Conservation (phyloP, 2,329 filamentous ascomycete species). For the Colletotrichum lentis region DNA sequence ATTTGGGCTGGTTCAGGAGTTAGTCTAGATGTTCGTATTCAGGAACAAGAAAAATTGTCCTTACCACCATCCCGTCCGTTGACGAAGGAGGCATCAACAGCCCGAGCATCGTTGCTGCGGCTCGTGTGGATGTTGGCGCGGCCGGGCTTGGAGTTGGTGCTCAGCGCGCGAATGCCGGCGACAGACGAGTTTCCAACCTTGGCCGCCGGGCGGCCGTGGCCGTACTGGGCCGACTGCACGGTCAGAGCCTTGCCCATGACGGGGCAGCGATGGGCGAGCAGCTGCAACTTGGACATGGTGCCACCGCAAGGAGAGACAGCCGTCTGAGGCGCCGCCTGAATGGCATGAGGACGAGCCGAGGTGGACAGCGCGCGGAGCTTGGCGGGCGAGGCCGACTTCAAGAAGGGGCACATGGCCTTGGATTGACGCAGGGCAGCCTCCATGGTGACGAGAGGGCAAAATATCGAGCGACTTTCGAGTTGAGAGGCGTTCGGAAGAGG, state of each 20-base stretch:
- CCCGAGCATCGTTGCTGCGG: constrained; percentile 76
- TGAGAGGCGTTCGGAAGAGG: not conserved
- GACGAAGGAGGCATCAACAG: constrained; percentile 70
- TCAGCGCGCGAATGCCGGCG: constrained; percentile 61
- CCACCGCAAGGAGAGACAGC: constrained; percentile 78
- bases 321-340: constrained; percentile 54
- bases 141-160: constrained; percentile 60
- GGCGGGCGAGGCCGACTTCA: constrained; percentile 92
- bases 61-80: constrained; percentile 60
- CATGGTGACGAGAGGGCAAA: constrained; percentile 63
- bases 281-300: constrained; percentile 96
- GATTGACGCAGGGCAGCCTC: constrained; percentile 95
- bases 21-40: constrained; percentile 27
- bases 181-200: constrained; percentile 53
- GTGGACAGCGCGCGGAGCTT: constrained; percentile 90
- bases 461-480: constrained; percentile 17
- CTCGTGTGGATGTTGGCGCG: constrained; percentile 86
- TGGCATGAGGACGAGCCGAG: constrained; percentile 59
- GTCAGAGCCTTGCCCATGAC: constrained; percentile 98
- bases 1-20: constrained; percentile 47
- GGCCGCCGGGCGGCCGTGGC: constrained; percentile 54
- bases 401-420: constrained; percentile 95
- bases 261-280: constrained; percentile 92
- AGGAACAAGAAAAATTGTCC: constrained; percentile 37
- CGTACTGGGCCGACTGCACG: constrained; percentile 74